A percentile compares a stretch with the other conserved stretches of the same genome.
Conservation (phyloP, 805 yeast genomes). For the Metschnikowia continentalis region DNA sequence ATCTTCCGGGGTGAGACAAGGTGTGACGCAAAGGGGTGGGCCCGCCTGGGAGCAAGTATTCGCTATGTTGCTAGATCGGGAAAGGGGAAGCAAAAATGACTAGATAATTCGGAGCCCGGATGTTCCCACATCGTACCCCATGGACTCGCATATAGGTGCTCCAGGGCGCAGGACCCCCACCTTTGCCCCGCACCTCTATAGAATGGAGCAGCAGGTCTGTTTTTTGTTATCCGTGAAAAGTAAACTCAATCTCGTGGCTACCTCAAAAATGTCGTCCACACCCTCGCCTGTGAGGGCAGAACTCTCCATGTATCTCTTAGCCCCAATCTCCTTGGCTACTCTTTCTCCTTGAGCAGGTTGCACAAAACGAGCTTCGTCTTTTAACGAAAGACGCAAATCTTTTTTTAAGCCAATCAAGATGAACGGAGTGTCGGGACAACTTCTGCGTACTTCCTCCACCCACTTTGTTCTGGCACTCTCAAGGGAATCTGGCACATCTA, state of each 20-base stretch:
- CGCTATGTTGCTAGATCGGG: neutral
- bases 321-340: slow-evolving; percentile 76
- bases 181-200: slow-evolving; percentile 15
- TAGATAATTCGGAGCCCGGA: neutral
- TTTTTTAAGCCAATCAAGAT: slow-evolving; percentile 80
- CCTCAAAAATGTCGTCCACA: slow-evolving; percentile 90
- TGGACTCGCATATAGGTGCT: neutral
- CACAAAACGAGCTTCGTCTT: slow-evolving; percentile 44
- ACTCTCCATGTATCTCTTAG: slow-evolving; percentile 79
- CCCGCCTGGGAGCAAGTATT: neutral
- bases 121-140: neutral
- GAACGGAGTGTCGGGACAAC: slow-evolving; percentile 78
- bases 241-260: slow-evolving; percentile 80
- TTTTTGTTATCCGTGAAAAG: slow-evolving; percentile 33
- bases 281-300: slow-evolving; percentile 92
- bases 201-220: slow-evolving; percentile 32
- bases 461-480: slow-evolving; percentile 81
- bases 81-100: neutral
- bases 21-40: neutral
- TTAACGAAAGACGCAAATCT: slow-evolving; percentile 56
- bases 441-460: slow-evolving; percentile 76
- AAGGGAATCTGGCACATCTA: slow-evolving; percentile 79
- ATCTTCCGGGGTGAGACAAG: neutral
- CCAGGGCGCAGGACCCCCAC: slow-evolving; percentile 1
- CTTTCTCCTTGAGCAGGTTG: slow-evolving; percentile 57